Evolutionary conservation across 345 rosid genomes (phyloP).

Genomic region (Eucalyptus erythrocorys): DNA sequence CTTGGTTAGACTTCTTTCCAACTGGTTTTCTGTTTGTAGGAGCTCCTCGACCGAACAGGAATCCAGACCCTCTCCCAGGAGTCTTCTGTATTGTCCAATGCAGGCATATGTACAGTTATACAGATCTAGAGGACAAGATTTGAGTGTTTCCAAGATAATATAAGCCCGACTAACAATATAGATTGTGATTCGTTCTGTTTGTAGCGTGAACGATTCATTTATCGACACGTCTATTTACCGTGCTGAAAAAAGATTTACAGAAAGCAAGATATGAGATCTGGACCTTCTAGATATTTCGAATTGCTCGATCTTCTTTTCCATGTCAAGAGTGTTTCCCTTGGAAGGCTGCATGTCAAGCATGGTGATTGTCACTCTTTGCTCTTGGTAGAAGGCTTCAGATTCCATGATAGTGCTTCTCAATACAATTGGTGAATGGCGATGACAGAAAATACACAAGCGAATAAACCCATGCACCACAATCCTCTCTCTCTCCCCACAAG

Average conservation of each 20-base stretch:
- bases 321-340: slow-evolving; percentile 25
- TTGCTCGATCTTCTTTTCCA: slow-evolving; percentile 57
- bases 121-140: background rate
- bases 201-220: background rate
- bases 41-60: slow-evolving; percentile 61
- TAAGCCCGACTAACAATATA: background rate
- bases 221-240: background rate
- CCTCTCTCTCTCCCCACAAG: background rate
- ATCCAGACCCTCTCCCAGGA: slow-evolving; percentile 63
- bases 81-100: slow-evolving; percentile 27
- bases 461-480: background rate
- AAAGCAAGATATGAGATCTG: background rate
- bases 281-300: slow-evolving; percentile 64
- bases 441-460: background rate
- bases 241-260: background rate
- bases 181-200: background rate
- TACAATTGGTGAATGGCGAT: background rate
- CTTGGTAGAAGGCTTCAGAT: background rate
- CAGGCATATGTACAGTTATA: background rate
- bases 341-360: slow-evolving; percentile 17
- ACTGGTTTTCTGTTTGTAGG: slow-evolving; percentile 53
- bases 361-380: background rate
- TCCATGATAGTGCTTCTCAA: background rate
- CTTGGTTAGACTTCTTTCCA: slow-evolving; percentile 60
- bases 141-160: background rate